phyloP scores from a whole-genome alignment of 1,284 basidiomycete genomes.

The Cryptococcus amylolentus region DNA sequence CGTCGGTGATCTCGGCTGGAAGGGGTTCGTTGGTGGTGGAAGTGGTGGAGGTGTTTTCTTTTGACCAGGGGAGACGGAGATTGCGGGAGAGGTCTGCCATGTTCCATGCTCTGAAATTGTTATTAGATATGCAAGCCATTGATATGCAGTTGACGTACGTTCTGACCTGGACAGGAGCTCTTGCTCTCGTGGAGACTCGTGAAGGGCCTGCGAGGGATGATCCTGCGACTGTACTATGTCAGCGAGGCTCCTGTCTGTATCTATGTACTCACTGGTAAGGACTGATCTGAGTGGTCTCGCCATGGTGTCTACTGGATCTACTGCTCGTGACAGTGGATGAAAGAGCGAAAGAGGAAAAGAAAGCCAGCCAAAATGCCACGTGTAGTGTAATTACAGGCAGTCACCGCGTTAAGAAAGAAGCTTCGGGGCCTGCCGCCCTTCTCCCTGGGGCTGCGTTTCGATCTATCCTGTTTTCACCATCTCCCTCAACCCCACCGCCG shows the following conservation, averaged over 20 bases:
- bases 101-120: neutral
- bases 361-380: neutral
- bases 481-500: neutral
- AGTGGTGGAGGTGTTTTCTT: neutral
- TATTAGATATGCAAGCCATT: neutral
- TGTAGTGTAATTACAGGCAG: neutral
- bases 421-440: no score
- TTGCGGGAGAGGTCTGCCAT: neutral
- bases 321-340: neutral
- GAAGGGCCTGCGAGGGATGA: conserved; percentile 19
- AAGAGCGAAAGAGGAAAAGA: neutral
- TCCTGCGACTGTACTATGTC: conserved; percentile 12
- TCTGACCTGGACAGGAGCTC: conserved; percentile 8
- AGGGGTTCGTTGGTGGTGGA: neutral
- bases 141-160: conserved; percentile 3
- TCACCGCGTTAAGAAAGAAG: no score
- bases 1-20: conserved; percentile 1
- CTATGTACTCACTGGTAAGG: conserved; percentile 9
- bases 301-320: conserved; percentile 8
- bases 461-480: neutral
- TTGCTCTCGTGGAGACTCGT: neutral
- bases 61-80: neutral
- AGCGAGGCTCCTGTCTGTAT: neutral
- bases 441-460: no score
- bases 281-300: conserved; percentile 15